Evolutionary conservation across 257 asterid species (phyloP), one percentile per base, ranked within the genome.

Genomic region (Petunia axillaris): DNA sequence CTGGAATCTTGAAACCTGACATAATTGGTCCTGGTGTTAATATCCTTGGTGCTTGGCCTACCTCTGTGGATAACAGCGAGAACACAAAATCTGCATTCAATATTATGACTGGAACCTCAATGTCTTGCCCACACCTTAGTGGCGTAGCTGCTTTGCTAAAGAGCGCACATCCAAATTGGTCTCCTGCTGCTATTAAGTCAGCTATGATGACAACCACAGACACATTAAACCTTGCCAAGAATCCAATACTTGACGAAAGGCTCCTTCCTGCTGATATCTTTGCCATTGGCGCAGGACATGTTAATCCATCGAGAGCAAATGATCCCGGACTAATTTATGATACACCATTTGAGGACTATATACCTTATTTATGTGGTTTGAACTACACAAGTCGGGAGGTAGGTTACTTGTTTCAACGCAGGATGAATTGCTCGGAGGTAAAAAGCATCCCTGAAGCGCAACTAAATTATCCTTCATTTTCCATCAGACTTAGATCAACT

Each of bases 21-120:
- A 87, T 92, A 5, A 11, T 91, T 2, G 93, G 93, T 37, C 97
- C 96, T 0, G 96, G 96, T 0, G 87, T 81, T 57, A 89, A 86
- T 79, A 82, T 92, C 48, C 78, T 90, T 0, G 91, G 91, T 1
- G 91, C 93, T 7, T 92, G 91, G 89, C 89, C 87, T 4, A 2
- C 52, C 14, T 85, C 84, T 0, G 63, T 87, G 9, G 87, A 86
- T 15, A 83, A 82, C 40, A 76, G 60, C 1, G 73, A 85, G 4
- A 58, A 80, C 67, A 62, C 86, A 4, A 80, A 77, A 13, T 52
- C 85, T 2, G 80, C 85, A 43, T 89, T 89, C 80, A 89, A 87
- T 65, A 74, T 91, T 0, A 2, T 81, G 1, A 89, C 93, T 0
- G 96, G 96, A 0, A 89, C 92, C 16, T 89, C 91, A n/a, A 83